Evolutionary conservation across 2,329 filamentous ascomycete species (phyloP).

Genomic region (Dothideomycetidae sp.): DNA sequence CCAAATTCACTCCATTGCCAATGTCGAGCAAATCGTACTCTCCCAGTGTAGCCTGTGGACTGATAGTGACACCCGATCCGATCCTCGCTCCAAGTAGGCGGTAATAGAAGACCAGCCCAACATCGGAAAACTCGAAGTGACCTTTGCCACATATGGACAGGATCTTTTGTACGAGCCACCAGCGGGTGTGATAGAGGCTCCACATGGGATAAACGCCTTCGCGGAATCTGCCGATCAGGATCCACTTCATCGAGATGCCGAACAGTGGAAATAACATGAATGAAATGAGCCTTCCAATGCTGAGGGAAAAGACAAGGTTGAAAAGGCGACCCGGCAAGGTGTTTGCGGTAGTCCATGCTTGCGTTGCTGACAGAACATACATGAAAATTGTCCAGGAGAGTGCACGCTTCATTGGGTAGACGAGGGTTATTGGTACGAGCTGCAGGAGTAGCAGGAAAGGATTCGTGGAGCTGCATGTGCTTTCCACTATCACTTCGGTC

Average conservation of each 20-base stretch:
- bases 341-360: slow-evolving; percentile 27
- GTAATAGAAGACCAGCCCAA: slow-evolving; percentile 32
- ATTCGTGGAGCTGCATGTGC: slow-evolving; percentile 36
- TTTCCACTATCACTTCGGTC: slow-evolving; percentile 11
- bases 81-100: slow-evolving; percentile 40
- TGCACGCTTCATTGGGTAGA: slow-evolving; percentile 39
- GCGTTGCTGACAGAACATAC: slow-evolving; percentile 30
- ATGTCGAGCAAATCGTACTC: slow-evolving; percentile 46
- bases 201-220: slow-evolving; percentile 46
- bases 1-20: slow-evolving; percentile 34
- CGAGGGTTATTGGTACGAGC: slow-evolving; percentile 34
- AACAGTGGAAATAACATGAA: slow-evolving; percentile 30
- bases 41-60: slow-evolving; percentile 31
- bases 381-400: slow-evolving; percentile 42
- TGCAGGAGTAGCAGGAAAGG: slow-evolving; percentile 36
- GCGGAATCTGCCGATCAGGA: slow-evolving; percentile 39
- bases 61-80: slow-evolving; percentile 37
- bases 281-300: slow-evolving; percentile 29
- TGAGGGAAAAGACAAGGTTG: slow-evolving; percentile 34
- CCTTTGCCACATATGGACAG: slow-evolving; percentile 36
- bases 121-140: slow-evolving; percentile 29
- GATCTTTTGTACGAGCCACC: slow-evolving; percentile 45
- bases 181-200: slow-evolving; percentile 43
- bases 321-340: slow-evolving; percentile 34
- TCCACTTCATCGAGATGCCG: slow-evolving; percentile 41